phyloP scores from a whole-genome alignment of 179 eudicot genomes.

The Silene noctiflora region DNA sequence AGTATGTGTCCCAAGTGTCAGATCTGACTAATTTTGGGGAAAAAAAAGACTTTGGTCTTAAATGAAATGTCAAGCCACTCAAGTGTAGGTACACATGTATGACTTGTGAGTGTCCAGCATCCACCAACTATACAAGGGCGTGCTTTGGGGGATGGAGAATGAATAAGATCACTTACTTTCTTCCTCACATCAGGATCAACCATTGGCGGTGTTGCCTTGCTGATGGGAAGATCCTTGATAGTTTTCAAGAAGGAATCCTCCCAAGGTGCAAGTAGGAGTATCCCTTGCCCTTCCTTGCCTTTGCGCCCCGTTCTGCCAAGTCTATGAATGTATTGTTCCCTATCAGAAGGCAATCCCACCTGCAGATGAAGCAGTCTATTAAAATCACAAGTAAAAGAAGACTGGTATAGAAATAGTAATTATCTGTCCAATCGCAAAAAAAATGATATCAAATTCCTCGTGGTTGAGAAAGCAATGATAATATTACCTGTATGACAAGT shows the following conservation, averaged over 20 bases:
- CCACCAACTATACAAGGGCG: background rate
- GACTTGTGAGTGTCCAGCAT: background rate
- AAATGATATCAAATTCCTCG: background rate
- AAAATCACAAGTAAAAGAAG: background rate
- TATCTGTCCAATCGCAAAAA: background rate
- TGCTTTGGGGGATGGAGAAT: background rate
- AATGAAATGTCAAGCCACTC: background rate
- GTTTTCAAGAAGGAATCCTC: slow-evolving; percentile 76
- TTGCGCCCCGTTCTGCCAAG: slow-evolving; percentile 97
- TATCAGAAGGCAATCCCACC: slow-evolving; percentile 89
- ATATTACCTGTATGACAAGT: slow-evolving; percentile 73
- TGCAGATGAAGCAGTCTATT: slow-evolving; percentile 26
- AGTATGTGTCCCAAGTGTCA: background rate
- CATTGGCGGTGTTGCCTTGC: slow-evolving; percentile 55
- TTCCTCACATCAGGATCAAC: slow-evolving; percentile 69
- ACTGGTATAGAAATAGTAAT: background rate
- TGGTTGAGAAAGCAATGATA: background rate
- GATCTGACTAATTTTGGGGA: background rate
- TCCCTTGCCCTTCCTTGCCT: slow-evolving; percentile 96
- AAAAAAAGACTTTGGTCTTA: background rate
- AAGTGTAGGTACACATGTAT: background rate
- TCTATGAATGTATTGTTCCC: slow-evolving; percentile 90
- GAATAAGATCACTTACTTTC: slow-evolving; percentile 43
- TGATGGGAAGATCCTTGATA: slow-evolving; percentile 65
- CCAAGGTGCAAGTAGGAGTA: slow-evolving; percentile 90